Base-by-base conservation (phyloP, 169 alveolate genomes). In the Fabrea salina region DNA sequence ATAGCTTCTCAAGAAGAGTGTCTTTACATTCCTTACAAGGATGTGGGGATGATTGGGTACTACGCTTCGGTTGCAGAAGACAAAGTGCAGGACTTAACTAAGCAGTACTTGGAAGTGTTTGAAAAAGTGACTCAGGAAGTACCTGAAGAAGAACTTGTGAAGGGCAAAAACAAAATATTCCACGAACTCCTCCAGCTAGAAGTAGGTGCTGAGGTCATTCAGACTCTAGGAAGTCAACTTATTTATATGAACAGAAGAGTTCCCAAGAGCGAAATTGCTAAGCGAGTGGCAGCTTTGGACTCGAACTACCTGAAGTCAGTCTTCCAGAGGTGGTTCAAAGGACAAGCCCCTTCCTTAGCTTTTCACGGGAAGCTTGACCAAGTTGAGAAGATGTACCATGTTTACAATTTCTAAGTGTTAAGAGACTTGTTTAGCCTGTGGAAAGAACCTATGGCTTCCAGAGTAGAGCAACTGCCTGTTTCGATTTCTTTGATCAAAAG, bases 41-140 rank as follows among this genome's bases (percentile, higher is more conserved):
- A 97, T 81, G 95, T 98, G 41, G 99, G 99, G 27, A 80, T 96
- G 40, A 96, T 95, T 82, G 99, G 98, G 6, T 87, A 91, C 56
- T 91, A 89, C 25, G 8, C 30, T 33, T 16, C 37, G 7, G 27
- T 56, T 2, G 16, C 83, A 64, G 57, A 57, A 66, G 82, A 79
- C 11, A 53, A 67, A 67, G 33, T 64, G 53, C 32, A 84, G 83
- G 51, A 53, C 47, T 78, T 76, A 27, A n/a, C 25, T 80, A n/a
- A 53, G 67, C 47, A 43, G 58, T 30, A 50, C 79, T 13, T 77
- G 37, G 41, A 61, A 77, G 50, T 32, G 56, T 19, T 54, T 7
- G 6, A 8, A n/a, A n/a, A 22, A 8, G 13, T 8, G 13, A 33
- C 25, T 8, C 57, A 64, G 30, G 75, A 39, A 11, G 37, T 74